Percentiles rank a stretch among this genome's conserved stretches.
Evolutionary conservation across 306 rosid genomes (phyloP).

Genomic region (Abrus pulchellus): DNA sequence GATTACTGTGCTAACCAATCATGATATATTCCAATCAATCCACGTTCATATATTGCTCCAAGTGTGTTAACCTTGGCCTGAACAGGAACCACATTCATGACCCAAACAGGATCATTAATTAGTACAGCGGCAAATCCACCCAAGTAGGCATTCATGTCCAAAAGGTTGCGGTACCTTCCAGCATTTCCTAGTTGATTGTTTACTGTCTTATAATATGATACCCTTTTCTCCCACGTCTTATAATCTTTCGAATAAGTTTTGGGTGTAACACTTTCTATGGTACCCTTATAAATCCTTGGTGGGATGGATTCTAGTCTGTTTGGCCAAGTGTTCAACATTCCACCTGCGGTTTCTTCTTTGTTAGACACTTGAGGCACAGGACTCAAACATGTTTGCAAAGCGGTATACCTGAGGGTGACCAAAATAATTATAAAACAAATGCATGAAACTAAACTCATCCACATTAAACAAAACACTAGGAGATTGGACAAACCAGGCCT

Average conservation of each 20-base stretch:
- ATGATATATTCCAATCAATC: conserved; percentile 87
- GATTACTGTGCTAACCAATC: conserved; percentile 63
- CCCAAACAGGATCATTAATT: conserved; percentile 81
- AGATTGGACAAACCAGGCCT: conserved; percentile 66
- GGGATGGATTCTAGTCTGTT: conserved; percentile 65
- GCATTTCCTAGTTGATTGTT: conserved; percentile 63
- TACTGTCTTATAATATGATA: conserved; percentile 65
- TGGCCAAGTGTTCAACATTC: conserved; percentile 72
- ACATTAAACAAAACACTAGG: neutral
- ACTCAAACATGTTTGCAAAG: conserved; percentile 72
- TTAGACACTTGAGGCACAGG: conserved; percentile 70
- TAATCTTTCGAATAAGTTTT: conserved; percentile 56
- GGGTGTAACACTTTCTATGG: conserved; percentile 60
- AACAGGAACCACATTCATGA: conserved; percentile 88
- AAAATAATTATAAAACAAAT: conserved; percentile 8
- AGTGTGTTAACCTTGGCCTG: conserved; percentile 70
- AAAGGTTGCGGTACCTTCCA: conserved; percentile 75
- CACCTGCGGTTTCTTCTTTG: conserved; percentile 67
- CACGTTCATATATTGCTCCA: conserved; percentile 83
- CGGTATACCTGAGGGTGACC: conserved; percentile 63
- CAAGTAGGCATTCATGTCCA: conserved; percentile 85
- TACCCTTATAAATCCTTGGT: conserved; percentile 70
- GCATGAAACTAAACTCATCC: neutral
- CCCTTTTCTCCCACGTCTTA: conserved; percentile 72
- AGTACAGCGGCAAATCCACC: conserved; percentile 89